These are phyloP conservation scores for Melastoma malabathricum DNA, from an alignment of 345 rosid genomes.

Conservation along the genomic window DNA sequence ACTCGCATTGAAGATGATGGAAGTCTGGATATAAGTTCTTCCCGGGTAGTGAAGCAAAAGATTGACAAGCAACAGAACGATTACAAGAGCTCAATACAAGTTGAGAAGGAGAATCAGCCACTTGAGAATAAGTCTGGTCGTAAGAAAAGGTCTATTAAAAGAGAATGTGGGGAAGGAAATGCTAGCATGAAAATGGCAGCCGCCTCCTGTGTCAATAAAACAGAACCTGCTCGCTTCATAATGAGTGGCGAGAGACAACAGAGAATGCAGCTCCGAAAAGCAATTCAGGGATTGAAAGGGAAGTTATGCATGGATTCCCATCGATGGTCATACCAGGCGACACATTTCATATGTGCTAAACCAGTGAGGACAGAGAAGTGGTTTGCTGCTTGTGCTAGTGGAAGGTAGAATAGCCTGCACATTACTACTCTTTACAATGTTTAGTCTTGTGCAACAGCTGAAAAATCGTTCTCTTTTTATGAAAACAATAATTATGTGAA, in stretches of 20 bases:
- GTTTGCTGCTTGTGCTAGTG: conserved; percentile 19
- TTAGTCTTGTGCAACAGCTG: not conserved
- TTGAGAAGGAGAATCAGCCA: conserved; percentile 25
- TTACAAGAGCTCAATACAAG: conserved; percentile 7
- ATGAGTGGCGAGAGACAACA: conserved; percentile 57
- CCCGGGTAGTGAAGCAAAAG: too few species aligned
- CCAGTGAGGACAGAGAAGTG: conserved; percentile 83
- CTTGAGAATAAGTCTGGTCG: conserved; percentile 16
- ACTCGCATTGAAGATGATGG: too few species aligned
- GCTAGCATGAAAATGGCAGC: conserved; percentile 10
- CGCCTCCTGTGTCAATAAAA: conserved; percentile 11
- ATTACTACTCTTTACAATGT: not conserved
- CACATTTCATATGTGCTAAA: conserved; percentile 65
- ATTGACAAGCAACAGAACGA: not conserved
- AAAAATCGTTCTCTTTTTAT: not conserved
- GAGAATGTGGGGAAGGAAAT: conserved; percentile 14
- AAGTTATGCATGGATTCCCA: conserved; percentile 79
- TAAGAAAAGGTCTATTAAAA: conserved; percentile 11
- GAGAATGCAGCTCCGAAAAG: conserved; percentile 64
- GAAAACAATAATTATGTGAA: not conserved
- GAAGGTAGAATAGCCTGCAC: conserved; percentile 18
- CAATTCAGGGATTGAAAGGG: conserved; percentile 55
- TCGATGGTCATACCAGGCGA: conserved; percentile 95
- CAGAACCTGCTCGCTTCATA: conserved; percentile 44
- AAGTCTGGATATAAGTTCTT: too few species aligned